Base-by-base conservation (phyloP, 352 stramenopile genomes). In the Pythium graminicola region DNA sequence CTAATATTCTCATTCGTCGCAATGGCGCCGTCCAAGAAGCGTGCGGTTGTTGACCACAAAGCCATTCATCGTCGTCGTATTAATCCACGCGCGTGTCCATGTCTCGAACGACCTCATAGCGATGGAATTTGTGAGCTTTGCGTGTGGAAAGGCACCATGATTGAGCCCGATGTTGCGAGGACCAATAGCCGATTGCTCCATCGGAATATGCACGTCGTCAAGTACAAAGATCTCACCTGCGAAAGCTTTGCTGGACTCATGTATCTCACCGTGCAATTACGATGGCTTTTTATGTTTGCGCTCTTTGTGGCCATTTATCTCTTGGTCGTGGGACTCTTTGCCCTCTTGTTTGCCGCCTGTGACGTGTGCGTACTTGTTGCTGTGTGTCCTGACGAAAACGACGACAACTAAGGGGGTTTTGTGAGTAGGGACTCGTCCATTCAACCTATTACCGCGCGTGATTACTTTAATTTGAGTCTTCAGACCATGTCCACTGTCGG, bases 381-480 rank as follows among this genome's bases (percentile, higher is more conserved):
- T 9, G 31, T 14, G 31, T 36, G n/a, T n/a, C n/a, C 14, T 9
- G 31, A 36, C 31, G 9, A 36, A 36, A 14, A 36, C 31, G 9
- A 14, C 31, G 31, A 36, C 9, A 14, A 14, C 31, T 6, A 44
- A 41, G 35, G 7, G 7, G 17, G n/a, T 41, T 14, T 41, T 14
- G 35, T 9, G 35, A 17, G 23, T 36, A 65, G 50, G 3, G 33
- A 61, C n/a, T 27, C 59, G 1, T 6, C 50, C 23, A 52, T 41
- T 13, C 53, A 17, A 19, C 48, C 45, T 23, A 29, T 42, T 4
- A 61, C 52, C 17, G 23, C 51, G 23, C 69, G 72, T 1, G 70
- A 81, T 50, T 85, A 69, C 29, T 83, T 83, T 47, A 85, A 85
- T 27, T 46, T 85, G 49, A 83, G 72, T 33, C 40, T 85, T 8